Evolutionary conservation across 352 stramenopile species (phyloP).

Genomic region (Pythium dissimile): DNA sequence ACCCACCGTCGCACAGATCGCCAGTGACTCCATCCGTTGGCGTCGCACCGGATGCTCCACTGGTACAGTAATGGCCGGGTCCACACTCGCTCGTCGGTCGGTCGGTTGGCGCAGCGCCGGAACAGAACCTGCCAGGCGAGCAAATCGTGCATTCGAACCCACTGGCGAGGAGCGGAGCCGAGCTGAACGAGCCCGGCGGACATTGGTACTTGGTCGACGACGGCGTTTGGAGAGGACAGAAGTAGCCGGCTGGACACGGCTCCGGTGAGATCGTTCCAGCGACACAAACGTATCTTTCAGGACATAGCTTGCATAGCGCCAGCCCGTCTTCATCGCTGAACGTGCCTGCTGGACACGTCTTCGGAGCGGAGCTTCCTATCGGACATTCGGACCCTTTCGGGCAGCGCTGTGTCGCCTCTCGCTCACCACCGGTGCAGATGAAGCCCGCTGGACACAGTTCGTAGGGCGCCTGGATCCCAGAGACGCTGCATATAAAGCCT

Average conservation of each 20-base stretch:
- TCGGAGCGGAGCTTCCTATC: slow-evolving; percentile 43
- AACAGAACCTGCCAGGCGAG: slow-evolving; percentile 81
- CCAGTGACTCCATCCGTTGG: slow-evolving; percentile 45
- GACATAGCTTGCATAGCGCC: slow-evolving; percentile 63
- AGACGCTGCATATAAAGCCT: slow-evolving; percentile 57
- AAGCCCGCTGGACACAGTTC: slow-evolving; percentile 54
- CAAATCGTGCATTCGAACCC: slow-evolving; percentile 47
- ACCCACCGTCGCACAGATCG: slow-evolving; percentile 45
- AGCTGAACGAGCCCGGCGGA: slow-evolving; percentile 57
- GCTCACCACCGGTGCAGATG: slow-evolving; percentile 60
- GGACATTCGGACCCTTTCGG: slow-evolving; percentile 75
- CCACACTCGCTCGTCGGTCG: slow-evolving; percentile 53
- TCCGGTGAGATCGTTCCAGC: slow-evolving; percentile 34
- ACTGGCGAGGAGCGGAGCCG: slow-evolving; percentile 31
- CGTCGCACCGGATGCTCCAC: slow-evolving; percentile 30
- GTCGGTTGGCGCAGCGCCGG: slow-evolving; percentile 45
- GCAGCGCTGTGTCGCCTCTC: slow-evolving; percentile 49
- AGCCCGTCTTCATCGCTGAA: slow-evolving; percentile 62
- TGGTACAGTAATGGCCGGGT: slow-evolving; percentile 66
- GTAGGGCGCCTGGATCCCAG: slow-evolving; percentile 41
- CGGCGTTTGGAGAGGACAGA: slow-evolving; percentile 61
- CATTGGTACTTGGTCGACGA: slow-evolving; percentile 49
- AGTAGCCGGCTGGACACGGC: slow-evolving; percentile 69
- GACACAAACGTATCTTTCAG: slow-evolving; percentile 68
- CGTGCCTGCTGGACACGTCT: slow-evolving; percentile 55